Base-by-base conservation (phyloP, 2,329 filamentous ascomycete genomes). In the Fusarium azukiicola region DNA sequence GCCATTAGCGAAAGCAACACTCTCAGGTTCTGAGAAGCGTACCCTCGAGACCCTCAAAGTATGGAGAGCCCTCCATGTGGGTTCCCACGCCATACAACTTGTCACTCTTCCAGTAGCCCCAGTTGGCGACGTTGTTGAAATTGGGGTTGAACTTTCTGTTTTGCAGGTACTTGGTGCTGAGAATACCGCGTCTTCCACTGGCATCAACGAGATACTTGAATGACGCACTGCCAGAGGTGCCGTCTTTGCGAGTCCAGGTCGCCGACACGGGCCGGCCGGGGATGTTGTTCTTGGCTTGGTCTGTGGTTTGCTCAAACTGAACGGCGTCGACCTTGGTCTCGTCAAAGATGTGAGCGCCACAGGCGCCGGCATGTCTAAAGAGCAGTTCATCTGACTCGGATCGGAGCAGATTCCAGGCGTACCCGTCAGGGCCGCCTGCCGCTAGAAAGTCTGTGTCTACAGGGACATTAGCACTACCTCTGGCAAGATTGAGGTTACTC, bases 141-240 rank as follows among this genome's bases (percentile, higher is more conserved):
- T 85, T 87, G 50, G 89, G 75, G 79, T 91, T 92, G 77, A 84
- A 89, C 7, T 81, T 84, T 2, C 90, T 87, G 76, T 90, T 90
- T 82, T 90, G 91, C 36, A 89, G 71, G 76, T 91, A 91, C 76
- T 90, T 90, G 27, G 89, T 92, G 66, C 84, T 87, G 16, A 92
- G 27, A 6, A 92, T 66, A 5, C 90, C 90, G 1, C 74, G 75
- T 17, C 90, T 85, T 5, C 91, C 90, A 67, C 85, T 89, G 0
- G 90, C 90, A 80, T 92, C 90, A 1, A 92, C 80, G 23, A 92
- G 61, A 71, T 91, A 91, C 8, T 91, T 82, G 73, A 91, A 91
- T 2, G 72, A 80, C 69, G 27, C 27, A 91, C 89, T 3, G 71
- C 90, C 90, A 13, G 81, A 78, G 8, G 82, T 84, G 70, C 85